Conservation (phyloP, 306 rosid genomes). For the Benincasa hispida region DNA sequence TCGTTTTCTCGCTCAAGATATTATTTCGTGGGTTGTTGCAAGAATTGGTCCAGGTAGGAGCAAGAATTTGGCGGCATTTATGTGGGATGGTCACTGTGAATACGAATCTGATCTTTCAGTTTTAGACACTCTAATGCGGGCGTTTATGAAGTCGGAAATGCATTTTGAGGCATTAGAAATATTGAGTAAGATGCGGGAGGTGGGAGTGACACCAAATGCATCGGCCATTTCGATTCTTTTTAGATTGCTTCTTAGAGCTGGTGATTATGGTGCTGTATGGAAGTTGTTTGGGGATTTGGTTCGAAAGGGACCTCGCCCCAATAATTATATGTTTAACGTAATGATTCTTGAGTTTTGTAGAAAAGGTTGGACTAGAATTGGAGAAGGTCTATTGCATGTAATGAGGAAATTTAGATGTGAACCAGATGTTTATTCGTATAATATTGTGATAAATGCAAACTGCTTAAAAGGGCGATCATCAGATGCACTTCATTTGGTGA, state of each 20-base stretch:
- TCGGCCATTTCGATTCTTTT: conserved; percentile 32
- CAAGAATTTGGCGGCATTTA: conserved; percentile 28
- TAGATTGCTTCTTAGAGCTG: conserved; percentile 42
- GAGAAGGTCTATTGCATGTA: conserved; percentile 47
- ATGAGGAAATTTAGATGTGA: conserved; percentile 42
- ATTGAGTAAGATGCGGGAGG: conserved; percentile 43
- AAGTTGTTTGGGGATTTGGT: conserved; percentile 44
- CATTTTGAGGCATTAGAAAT: conserved; percentile 39
- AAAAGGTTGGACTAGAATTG: conserved; percentile 32
- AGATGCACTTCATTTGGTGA: conserved; percentile 33
- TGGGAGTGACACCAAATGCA: conserved; percentile 30
- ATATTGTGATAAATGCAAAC: conserved; percentile 37
- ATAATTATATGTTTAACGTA: conserved; percentile 19
- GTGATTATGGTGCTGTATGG: conserved; percentile 69
- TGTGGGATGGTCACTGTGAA: conserved; percentile 45
- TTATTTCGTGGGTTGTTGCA: conserved; percentile 39
- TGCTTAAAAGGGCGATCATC: conserved; percentile 39
- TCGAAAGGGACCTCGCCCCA: conserved; percentile 38
- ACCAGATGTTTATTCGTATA: conserved; percentile 42
- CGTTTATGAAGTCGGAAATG: conserved; percentile 45
- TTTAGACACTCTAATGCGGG: conserved; percentile 48
- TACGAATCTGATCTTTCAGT: conserved; percentile 57
- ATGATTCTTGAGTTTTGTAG: conserved; percentile 55
- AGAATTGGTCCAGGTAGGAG: conserved; percentile 40
- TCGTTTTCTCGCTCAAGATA: conserved; percentile 45